Percentiles rank a stretch among this genome's conserved stretches.
Evolutionary conservation across 169 alveolate genomes (phyloP).

Genomic region (Eimeria maxima): DNA sequence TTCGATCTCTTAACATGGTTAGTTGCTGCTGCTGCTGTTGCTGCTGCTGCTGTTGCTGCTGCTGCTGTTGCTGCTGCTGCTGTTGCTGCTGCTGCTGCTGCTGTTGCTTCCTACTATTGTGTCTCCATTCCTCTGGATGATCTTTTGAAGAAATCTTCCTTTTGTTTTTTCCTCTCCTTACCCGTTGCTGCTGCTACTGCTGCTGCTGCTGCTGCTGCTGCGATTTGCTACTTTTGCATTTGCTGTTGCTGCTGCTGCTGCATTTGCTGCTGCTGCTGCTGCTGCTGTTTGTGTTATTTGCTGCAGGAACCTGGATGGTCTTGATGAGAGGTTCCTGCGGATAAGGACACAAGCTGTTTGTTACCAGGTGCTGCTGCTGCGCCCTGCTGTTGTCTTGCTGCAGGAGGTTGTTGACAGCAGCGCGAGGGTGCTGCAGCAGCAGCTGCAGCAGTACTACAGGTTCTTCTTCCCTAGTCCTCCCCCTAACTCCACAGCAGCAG

Average conservation of each 20-base stretch:
- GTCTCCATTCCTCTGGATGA: not conserved
- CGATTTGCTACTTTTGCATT: not conserved
- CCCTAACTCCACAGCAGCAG: not conserved
- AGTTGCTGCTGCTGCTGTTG: constrained; percentile 1
- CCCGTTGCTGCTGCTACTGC: not conserved
- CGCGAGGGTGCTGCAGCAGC: constrained; percentile 46
- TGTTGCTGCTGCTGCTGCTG: constrained; percentile 34
- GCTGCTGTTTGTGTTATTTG: too few species aligned
- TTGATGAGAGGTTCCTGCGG: constrained; percentile 68
- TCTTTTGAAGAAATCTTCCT: not conserved
- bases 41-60: not conserved
- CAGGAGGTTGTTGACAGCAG: constrained; percentile 61
- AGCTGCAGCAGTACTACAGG: constrained; percentile 51
- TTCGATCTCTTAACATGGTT: constrained; percentile 74
- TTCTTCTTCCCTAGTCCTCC: constrained; percentile 43
- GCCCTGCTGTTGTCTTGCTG: constrained; percentile 72
- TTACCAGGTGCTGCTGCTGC: constrained; percentile 16
- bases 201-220: not conserved
- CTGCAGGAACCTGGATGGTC: constrained; percentile 77
- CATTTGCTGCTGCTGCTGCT: too few species aligned
- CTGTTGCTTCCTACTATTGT: not conserved
- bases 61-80: constrained; percentile 16
- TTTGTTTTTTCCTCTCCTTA: not conserved
- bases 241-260: constrained; percentile 17
- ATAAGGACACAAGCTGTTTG: constrained; percentile 56